A percentile compares a stretch with the other conserved stretches of the same genome.
These are phyloP conservation scores for Eucalyptus polyanthemos DNA, from an alignment of 345 rosid species.

Conservation along the genomic window DNA sequence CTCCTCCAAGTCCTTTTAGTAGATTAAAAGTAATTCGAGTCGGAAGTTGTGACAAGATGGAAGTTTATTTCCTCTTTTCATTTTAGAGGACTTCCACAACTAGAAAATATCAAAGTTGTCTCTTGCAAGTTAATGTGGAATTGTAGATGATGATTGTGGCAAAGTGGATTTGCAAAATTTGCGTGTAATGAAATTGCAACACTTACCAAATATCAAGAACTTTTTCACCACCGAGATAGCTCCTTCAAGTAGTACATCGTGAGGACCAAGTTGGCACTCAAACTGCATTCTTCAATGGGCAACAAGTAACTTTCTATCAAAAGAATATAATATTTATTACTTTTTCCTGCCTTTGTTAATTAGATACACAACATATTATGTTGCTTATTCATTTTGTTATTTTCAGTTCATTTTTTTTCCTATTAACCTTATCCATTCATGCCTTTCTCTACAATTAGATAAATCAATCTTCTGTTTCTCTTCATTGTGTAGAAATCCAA, in stretches of 20 bases:
- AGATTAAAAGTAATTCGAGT: neutral
- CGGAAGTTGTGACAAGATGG: no score
- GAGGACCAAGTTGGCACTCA: no score
- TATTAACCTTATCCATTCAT: neutral
- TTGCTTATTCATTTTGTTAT: neutral
- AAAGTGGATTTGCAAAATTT: neutral
- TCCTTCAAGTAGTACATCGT: accelerated
- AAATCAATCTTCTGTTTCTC: neutral
- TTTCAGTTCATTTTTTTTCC: neutral
- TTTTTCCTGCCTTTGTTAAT: accelerated
- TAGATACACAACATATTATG: neutral
- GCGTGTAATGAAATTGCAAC: accelerated
- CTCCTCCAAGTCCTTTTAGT: neutral
- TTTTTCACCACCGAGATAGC: accelerated
- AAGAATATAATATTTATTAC: no score
- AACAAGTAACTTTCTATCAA: neutral
- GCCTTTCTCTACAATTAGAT: neutral
- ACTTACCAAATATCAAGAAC: neutral
- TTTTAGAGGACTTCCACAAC: accelerated
- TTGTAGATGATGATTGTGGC: no score
- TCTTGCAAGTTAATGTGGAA: no score
- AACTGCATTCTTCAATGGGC: neutral
- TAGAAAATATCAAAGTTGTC: accelerated
- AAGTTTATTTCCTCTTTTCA: no score
- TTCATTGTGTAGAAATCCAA: neutral